Evolutionary conservation across 768 basidiomycete species (phyloP).

Genomic region (Coprinopsis sp.): DNA sequence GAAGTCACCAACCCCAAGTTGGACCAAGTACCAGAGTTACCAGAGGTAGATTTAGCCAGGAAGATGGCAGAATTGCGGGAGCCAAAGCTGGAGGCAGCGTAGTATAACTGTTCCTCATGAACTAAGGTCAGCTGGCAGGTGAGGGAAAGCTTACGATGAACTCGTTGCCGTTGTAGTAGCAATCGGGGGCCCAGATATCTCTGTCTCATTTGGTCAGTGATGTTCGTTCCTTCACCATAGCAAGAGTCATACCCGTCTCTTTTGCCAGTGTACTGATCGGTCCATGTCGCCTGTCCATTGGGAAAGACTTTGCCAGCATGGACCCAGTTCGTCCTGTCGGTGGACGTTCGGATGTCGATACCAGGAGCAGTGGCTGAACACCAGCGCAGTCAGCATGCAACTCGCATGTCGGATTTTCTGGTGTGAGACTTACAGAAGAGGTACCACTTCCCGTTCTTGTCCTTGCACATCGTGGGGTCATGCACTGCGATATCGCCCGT

Average conservation of each 20-base stretch:
- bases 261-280: slow-evolving; percentile 43
- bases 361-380: slow-evolving; percentile 39
- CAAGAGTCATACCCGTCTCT: slow-evolving; percentile 33
- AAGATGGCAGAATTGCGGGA: slow-evolving; percentile 54
- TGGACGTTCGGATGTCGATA: slow-evolving; percentile 46
- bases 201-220: slow-evolving; percentile 13
- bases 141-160: slow-evolving; percentile 23
- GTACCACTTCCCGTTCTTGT: slow-evolving; percentile 41
- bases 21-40: slow-evolving; percentile 39
- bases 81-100: slow-evolving; percentile 51
- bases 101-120: slow-evolving; percentile 37
- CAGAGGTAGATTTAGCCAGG: slow-evolving; percentile 48
- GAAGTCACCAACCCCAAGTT: slow-evolving; percentile 46
- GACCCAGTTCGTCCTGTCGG: slow-evolving; percentile 45
- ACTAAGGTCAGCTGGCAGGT: not conserved
- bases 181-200: slow-evolving; percentile 37
- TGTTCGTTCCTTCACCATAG: not conserved
- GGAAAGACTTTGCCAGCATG: slow-evolving; percentile 44
- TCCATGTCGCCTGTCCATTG: slow-evolving; percentile 43
- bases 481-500: slow-evolving; percentile 40
- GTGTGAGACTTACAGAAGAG: slow-evolving; percentile 37
- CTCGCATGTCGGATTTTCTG: not conserved
- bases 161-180: slow-evolving; percentile 26
- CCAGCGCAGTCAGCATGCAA: not conserved
- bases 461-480: slow-evolving; percentile 49